Base-by-base conservation (phyloP, 768 basidiomycete genomes). In the Amyloporia xantha region DNA sequence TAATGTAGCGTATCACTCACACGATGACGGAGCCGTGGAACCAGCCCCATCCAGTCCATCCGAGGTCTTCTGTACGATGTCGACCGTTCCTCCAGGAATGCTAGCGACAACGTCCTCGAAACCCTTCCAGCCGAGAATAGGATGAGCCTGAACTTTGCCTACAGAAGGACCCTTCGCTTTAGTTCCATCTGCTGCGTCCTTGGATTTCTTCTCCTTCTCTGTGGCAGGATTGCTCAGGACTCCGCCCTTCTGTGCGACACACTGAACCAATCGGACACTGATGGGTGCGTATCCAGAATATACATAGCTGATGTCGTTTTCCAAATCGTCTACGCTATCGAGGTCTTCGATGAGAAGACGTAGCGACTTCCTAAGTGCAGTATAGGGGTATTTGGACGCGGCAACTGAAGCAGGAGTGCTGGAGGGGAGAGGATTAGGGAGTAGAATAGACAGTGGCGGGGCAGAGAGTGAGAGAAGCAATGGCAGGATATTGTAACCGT, bases 271-370 rank as follows among this genome's bases (percentile, higher is more conserved):
- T 27, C 96, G 81, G 21, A 97, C 68, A 62, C 86, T 90, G 55
- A 98, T 81, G 12, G 96, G 96, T 1, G 96, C 95, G 65, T 92
- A 98, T 17, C 95, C 96, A 1, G 93, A 96, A 69, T 96, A 99
- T 28, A 91, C 89, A 63, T 89, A 98, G 52, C 89, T 85, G 65
- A 97, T 90, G 65, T 99, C 96, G 61, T 91, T 91, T 61, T 96
- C 92, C 27, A 86, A 75, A 60, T 88, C 86, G 52, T 86, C 87
- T 24, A 84, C 66, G 7, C 79, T 80, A 57, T 90, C 87, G 41
- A 78, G 75, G 52, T 93, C 91, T 55, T 98, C 95, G 59, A 96
- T 91, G 13, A 98, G 74, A n/a, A 98, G 78, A 24, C 92, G 82
- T 5, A 98, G 75, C 0, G 84, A 80, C 66, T 94, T 95, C 41